Conservation (phyloP, 371 early-diverging fungal species). For the Actinomucor elegans region DNA sequence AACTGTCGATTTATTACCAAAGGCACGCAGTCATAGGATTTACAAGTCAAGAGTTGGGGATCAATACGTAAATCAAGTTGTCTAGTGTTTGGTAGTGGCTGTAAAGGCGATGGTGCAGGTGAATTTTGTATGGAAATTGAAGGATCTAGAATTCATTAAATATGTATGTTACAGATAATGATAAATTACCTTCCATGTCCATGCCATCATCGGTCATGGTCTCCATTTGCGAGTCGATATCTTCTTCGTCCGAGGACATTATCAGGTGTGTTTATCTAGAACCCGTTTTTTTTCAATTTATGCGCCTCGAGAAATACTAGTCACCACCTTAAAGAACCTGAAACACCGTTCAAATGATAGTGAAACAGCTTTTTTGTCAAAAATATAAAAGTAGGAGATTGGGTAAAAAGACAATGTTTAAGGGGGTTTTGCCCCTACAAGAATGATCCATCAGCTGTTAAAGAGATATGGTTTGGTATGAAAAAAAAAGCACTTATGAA, state of each 20-base stretch:
- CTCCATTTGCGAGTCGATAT: constrained; percentile 39
- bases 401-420: background rate
- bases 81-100: constrained; percentile 20
- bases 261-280: no score
- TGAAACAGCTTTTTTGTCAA: background rate
- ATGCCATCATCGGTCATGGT: constrained; percentile 40
- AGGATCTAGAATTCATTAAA: constrained; percentile 12
- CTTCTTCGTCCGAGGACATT: constrained; percentile 56
- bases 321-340: no score
- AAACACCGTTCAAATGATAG: background rate
- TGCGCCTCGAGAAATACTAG: no score
- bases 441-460: no score
- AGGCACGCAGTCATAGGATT: constrained; percentile 59
- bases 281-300: no score
- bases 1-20: no score
- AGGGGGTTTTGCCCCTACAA: no score
- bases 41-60: constrained; percentile 42
- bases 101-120: constrained; percentile 19
- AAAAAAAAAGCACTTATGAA: no score
- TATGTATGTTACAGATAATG: no score
- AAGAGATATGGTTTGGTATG: background rate
- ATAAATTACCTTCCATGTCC: constrained; percentile 37
- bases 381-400: background rate
- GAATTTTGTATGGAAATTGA: constrained; percentile 16
- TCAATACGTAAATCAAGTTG: constrained; percentile 36